Conservation (phyloP, 2,329 filamentous ascomycete genomes). For the Huntiella decipiens region DNA sequence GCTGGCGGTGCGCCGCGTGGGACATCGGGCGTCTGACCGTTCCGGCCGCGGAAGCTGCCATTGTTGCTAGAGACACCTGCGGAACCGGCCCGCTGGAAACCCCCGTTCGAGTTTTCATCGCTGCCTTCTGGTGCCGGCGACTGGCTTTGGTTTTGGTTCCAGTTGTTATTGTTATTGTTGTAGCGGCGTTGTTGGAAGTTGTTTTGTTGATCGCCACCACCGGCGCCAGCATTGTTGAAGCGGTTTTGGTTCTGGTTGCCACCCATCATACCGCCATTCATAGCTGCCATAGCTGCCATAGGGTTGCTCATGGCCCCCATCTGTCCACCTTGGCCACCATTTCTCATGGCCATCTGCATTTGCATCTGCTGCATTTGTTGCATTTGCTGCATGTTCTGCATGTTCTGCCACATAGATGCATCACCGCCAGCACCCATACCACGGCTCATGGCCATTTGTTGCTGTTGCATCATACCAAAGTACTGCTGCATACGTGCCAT, state of each 20-base stretch:
- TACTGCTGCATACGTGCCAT: conserved; percentile 98
- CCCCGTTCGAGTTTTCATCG: conserved; percentile 16
- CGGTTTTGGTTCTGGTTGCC: conserved; percentile 27
- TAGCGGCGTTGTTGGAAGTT: conserved; percentile 11
- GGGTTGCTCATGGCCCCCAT: conserved; percentile 1
- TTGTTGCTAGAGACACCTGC: conserved; percentile 17
- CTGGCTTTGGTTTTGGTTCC: conserved; percentile 1
- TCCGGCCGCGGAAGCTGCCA: conserved; percentile 20
- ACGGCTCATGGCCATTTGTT: conserved; percentile 53
- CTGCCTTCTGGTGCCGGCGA: conserved; percentile 2
- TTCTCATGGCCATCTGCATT: conserved; percentile 10
- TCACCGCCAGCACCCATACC: conserved; percentile 27
- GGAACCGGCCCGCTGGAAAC: conserved; percentile 23
- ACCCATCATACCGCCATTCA: conserved; percentile 32
- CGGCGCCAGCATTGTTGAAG: conserved; percentile 20
- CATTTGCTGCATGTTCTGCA: conserved; percentile 63
- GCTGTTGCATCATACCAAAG: conserved; percentile 85
- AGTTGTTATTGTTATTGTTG: conserved; percentile 15
- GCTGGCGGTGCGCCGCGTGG: conserved; percentile 30
- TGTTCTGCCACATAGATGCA: conserved; percentile 53
- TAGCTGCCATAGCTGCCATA: conserved; percentile 13
- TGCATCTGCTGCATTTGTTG: conserved; percentile 44
- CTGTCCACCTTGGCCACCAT: conserved; percentile 16
- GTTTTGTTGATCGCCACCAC: conserved; percentile 6
- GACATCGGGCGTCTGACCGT: conserved; percentile 20